phyloP scores from a whole-genome alignment of 345 rosid genomes.

The Bruguiera gymnorhiza region DNA sequence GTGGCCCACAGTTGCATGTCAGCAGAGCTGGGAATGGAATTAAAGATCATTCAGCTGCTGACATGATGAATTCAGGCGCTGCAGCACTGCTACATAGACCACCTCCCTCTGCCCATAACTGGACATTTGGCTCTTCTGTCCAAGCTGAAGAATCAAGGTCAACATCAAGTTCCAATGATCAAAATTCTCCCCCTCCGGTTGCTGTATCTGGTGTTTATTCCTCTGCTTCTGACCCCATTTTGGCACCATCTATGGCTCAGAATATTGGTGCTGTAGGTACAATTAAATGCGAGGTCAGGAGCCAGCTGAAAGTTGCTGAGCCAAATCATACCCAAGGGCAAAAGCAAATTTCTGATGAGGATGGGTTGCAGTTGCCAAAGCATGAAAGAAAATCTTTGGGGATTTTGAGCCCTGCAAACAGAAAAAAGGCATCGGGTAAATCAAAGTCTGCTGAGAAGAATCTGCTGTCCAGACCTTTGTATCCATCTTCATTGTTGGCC shows the following conservation, averaged over 20 bases:
- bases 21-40: conserved; percentile 16
- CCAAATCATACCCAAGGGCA: conserved; percentile 30
- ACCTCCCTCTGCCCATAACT: conserved; percentile 16
- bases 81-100: conserved; percentile 3
- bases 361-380: conserved; percentile 14
- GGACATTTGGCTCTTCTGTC: conserved; percentile 27
- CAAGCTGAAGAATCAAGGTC: conserved; percentile 36
- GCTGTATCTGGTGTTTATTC: conserved; percentile 37
- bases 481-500: conserved; percentile 25
- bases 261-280: conserved; percentile 31
- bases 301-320: conserved; percentile 31
- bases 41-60: conserved; percentile 20
- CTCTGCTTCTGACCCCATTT: conserved; percentile 41
- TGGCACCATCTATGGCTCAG: conserved; percentile 26
- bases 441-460: conserved; percentile 29
- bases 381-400: conserved; percentile 17
- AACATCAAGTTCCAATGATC: conserved; percentile 19
- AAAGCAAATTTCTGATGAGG: conserved; percentile 11
- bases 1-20: conserved; percentile 11
- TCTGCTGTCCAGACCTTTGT: conserved; percentile 29
- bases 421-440: conserved; percentile 22
- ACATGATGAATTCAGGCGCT: no score
- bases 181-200: conserved; percentile 18
- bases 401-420: conserved; percentile 5
- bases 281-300: conserved; percentile 22